Evolutionary conservation across 2,329 filamentous ascomycete genomes (phyloP).

Genomic region (Daldinia sp.): DNA sequence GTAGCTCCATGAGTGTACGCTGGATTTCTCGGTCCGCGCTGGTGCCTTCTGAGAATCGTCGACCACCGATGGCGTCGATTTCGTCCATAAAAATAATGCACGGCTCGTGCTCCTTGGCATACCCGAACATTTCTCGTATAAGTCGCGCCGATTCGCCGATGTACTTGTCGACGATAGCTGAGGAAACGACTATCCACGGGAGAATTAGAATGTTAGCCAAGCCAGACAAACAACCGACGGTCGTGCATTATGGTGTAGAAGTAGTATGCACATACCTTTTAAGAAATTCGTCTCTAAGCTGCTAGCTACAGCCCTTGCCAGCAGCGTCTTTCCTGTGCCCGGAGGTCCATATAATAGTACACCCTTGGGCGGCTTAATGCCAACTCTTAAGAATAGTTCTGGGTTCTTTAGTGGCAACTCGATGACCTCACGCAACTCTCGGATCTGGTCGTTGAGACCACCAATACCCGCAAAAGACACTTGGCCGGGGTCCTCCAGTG

Average conservation of each 20-base stretch:
- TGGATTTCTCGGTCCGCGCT: conserved; percentile 98
- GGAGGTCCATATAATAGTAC: conserved; percentile 96
- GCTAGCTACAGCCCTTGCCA: conserved; percentile 94
- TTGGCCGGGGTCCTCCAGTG: conserved; percentile 95
- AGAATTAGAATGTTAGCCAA: conserved; percentile 33
- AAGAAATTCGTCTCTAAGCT: conserved; percentile 98
- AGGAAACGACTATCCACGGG: conserved; percentile 82
- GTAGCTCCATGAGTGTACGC: conserved; percentile 96
- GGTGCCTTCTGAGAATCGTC: conserved; percentile 96
- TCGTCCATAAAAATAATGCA: conserved; percentile 99
- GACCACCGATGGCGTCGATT: conserved; percentile 97
- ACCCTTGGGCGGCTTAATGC: conserved; percentile 98
- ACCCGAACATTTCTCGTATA: conserved; percentile 99
- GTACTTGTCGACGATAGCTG: conserved; percentile 99
- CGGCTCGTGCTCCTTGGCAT: conserved; percentile 98
- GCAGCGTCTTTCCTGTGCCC: conserved; percentile 94
- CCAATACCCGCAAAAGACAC: conserved; percentile 98
- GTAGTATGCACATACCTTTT: conserved; percentile 73
- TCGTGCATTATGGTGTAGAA: not conserved
- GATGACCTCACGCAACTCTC: conserved; percentile 96
- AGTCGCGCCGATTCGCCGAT: conserved; percentile 97
- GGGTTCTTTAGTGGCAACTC: conserved; percentile 98
- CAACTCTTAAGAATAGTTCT: conserved; percentile 94
- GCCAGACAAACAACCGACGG: not conserved
- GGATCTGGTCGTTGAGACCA: conserved; percentile 97